Conservation (phyloP, 208 protist genomes). For the Porcisia hertigi region DNA sequence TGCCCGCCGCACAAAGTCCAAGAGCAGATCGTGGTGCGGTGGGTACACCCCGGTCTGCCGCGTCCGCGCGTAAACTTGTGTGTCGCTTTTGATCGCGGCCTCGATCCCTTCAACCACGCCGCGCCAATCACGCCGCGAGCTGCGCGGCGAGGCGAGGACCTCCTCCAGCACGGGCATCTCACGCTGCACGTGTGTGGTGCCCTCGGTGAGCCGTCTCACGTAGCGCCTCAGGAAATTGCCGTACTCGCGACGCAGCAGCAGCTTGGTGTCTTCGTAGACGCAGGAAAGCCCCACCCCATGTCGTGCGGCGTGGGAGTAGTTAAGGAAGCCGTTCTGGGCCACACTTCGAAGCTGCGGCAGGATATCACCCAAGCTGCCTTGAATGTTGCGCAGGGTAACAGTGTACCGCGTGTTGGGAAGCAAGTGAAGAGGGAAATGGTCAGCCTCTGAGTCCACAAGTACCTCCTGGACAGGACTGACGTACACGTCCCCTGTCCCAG, state of each 20-base stretch:
- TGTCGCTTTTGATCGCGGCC: conserved; percentile 43
- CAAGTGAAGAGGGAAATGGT: conserved; percentile 43
- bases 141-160: conserved; percentile 35
- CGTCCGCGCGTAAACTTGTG: conserved; percentile 32
- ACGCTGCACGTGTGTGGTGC: conserved; percentile 50
- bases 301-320: conserved; percentile 78
- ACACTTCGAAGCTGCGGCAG: conserved; percentile 61
- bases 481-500: conserved; percentile 34
- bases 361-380: conserved; percentile 61
- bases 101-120: conserved; percentile 36
- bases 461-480: conserved; percentile 37
- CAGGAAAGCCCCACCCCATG: conserved; percentile 63
- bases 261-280: conserved; percentile 58
- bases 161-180: conserved; percentile 66
- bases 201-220: conserved; percentile 57
- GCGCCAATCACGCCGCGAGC: conserved; percentile 43
- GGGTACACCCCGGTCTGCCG: conserved; percentile 73
- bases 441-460: conserved; percentile 9
- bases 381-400: conserved; percentile 66
- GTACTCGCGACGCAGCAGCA: conserved; percentile 77
- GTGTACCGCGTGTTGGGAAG: conserved; percentile 71
- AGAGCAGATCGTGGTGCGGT: conserved; percentile 73
- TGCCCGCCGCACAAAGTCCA: conserved; percentile 70
- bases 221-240: conserved; percentile 54
- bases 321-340: conserved; percentile 52